phyloP scores from a whole-genome alignment of 2,329 filamentous ascomycete genomes.

The Phoma sp. region DNA sequence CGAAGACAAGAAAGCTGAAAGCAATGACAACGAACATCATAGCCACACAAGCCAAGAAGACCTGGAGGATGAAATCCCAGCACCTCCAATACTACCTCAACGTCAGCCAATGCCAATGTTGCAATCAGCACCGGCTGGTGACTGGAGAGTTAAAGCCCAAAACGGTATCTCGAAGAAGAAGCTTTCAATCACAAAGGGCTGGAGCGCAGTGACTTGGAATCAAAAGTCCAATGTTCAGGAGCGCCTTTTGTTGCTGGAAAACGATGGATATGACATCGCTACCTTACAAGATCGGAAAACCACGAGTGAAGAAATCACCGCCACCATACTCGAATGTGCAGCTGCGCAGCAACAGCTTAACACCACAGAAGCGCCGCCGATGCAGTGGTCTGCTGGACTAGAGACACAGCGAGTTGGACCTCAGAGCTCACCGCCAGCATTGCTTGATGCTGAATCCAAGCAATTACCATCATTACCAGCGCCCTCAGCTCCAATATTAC shows the following conservation, averaged over 20 bases:
- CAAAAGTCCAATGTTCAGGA: constrained; percentile 12
- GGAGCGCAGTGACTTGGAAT: constrained; percentile 14
- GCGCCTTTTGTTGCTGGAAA: constrained; percentile 6
- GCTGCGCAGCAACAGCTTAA: not conserved
- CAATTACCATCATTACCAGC: not conserved
- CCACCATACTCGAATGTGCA: not conserved
- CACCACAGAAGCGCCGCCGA: too few species aligned
- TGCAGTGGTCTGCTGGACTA: not conserved
- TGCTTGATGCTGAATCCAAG: not conserved
- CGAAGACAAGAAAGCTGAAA: too few species aligned
- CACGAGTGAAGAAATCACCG: not conserved
- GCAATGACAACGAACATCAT: too few species aligned
- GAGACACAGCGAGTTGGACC: too few species aligned
- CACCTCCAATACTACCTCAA: not conserved
- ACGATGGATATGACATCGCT: not conserved
- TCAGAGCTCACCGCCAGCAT: not conserved
- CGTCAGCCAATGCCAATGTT: not conserved
- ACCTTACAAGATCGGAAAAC: not conserved
- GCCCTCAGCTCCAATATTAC: not conserved
- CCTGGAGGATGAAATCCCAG: too few species aligned
- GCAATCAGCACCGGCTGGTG: not conserved
- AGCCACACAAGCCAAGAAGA: too few species aligned
- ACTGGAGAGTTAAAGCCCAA: constrained; percentile 7
- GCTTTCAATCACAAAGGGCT: constrained; percentile 1
- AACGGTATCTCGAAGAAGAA: constrained; percentile 1